Conservation (phyloP, 306 rosid species). For the Dryas drummondii region DNA sequence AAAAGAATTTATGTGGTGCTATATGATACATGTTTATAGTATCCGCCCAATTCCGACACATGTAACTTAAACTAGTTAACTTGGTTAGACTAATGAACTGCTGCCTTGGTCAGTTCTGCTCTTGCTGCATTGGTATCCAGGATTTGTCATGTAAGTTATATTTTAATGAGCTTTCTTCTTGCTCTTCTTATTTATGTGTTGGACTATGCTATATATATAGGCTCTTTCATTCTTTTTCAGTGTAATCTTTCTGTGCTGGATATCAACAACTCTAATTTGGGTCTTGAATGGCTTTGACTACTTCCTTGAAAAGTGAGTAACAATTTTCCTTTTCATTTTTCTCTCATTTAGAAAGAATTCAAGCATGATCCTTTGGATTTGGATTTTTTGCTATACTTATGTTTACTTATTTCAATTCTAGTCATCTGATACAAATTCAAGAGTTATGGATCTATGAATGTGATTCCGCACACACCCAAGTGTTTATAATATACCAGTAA, state of each 20-base stretch:
- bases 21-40: too few species aligned
- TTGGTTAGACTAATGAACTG: constrained; percentile 29
- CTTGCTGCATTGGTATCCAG: constrained; percentile 67
- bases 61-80: constrained; percentile 9
- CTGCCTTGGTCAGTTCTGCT: constrained; percentile 51
- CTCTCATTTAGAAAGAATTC: neutral
- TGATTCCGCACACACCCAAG: too few species aligned
- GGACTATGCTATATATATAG: neutral
- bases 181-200: neutral
- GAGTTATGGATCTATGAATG: too few species aligned
- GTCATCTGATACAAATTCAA: too few species aligned
- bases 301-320: constrained; percentile 62
- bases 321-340: neutral
- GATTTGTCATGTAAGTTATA: constrained; percentile 54
- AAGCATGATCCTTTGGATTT: neutral
- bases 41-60: neutral
- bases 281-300: constrained; percentile 65
- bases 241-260: constrained; percentile 59
- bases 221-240: constrained; percentile 29
- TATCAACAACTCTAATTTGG: constrained; percentile 60
- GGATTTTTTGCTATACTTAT: too few species aligned
- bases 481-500: too few species aligned
- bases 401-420: too few species aligned
- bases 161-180: neutral
- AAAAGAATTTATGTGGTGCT: neutral